Conservation (phyloP, 1,284 basidiomycete genomes). For the Trichosporon sp. region DNA sequence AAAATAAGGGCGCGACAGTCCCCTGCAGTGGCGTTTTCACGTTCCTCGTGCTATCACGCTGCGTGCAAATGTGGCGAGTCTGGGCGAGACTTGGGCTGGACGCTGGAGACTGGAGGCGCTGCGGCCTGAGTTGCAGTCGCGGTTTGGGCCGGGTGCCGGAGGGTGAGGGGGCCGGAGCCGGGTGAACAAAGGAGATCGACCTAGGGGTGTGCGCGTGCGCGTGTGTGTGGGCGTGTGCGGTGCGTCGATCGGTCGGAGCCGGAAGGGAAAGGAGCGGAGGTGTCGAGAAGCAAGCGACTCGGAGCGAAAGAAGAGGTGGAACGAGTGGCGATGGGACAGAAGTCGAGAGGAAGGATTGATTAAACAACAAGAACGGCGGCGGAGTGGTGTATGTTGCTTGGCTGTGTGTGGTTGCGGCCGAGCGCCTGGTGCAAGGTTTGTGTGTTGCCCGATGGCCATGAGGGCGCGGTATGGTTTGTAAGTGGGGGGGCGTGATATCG, state of each 20-base stretch:
- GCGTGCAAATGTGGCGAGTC: background rate
- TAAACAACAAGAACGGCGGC: background rate
- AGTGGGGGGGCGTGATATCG: background rate
- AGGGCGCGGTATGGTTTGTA: background rate
- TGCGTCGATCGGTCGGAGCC: background rate
- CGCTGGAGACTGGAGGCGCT: background rate
- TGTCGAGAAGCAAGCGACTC: background rate
- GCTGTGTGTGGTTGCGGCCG: no score
- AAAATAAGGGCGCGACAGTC: background rate
- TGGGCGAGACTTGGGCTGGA: background rate
- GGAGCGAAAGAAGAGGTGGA: background rate
- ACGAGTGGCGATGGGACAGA: background rate
- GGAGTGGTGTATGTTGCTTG: background rate
- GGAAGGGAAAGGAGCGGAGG: background rate
- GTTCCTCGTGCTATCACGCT: background rate
- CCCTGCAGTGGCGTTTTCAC: background rate
- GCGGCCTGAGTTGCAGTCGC: background rate
- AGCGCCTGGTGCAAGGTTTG: background rate
- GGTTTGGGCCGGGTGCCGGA: background rate
- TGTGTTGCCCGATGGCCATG: background rate
- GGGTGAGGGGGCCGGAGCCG: background rate
- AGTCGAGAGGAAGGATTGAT: background rate
- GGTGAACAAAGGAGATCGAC: background rate
- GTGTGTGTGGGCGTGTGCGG: background rate
- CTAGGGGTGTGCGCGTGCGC: background rate